Conservation (phyloP, 2,329 filamentous ascomycete genomes). For the Phaeosphaeria sp. region DNA sequence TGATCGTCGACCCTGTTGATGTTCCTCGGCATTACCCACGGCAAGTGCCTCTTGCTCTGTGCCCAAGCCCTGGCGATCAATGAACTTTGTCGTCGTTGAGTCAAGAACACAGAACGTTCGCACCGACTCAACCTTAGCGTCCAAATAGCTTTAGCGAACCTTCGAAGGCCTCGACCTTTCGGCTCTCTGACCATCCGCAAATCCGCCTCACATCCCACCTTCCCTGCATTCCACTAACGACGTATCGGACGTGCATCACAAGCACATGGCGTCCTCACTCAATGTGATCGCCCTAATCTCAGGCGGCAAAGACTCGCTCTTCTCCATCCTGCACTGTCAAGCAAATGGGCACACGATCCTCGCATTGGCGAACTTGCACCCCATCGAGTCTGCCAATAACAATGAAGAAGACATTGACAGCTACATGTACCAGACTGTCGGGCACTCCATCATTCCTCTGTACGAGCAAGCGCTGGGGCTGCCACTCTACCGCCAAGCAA, state of each 20-base stretch:
- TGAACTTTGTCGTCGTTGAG: slow-evolving; percentile 2
- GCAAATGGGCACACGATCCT: slow-evolving; percentile 84
- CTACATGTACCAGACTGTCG: slow-evolving; percentile 99
- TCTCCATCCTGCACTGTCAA: slow-evolving; percentile 87
- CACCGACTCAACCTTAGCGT: slow-evolving; percentile 11
- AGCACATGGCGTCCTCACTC: slow-evolving; percentile 21
- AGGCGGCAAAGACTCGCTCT: slow-evolving; percentile 97
- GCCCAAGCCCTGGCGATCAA: neutral
- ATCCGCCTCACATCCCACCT: slow-evolving; percentile 1
- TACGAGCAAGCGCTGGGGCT: slow-evolving; percentile 81
- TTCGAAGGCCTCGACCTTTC: slow-evolving; percentile 1
- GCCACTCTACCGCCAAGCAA: slow-evolving; percentile 82
- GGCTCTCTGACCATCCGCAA: neutral
- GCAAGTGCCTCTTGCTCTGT: neutral
- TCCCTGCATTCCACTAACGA: neutral
- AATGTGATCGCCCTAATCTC: slow-evolving; percentile 89
- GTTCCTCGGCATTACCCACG: neutral
- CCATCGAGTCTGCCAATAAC: slow-evolving; percentile 45
- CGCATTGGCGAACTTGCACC: slow-evolving; percentile 88
- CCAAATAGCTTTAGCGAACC: slow-evolving; percentile 17
- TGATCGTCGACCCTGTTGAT: neutral
- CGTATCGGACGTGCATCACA: neutral
- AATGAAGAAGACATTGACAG: slow-evolving; percentile 83
- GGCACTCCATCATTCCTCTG: slow-evolving; percentile 83
- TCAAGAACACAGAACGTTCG: slow-evolving; percentile 1